Evolutionary conservation across 1,284 basidiomycete genomes (phyloP), one percentile per base, ranked within the genome.

Genomic region (Boletus mariae): DNA sequence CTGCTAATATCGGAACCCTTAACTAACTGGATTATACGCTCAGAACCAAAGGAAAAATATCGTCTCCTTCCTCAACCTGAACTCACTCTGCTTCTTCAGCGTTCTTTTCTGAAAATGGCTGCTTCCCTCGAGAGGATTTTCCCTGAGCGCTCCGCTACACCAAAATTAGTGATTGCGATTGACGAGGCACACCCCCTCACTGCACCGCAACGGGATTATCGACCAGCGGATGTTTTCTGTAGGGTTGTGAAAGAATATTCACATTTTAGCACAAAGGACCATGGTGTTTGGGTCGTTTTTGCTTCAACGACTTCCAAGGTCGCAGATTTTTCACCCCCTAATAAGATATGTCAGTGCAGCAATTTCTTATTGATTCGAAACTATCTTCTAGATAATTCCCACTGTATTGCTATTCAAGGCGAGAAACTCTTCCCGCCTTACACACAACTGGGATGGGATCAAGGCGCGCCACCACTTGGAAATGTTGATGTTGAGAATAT

Each of bases 371-470:
- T 7, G 4, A 31, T 7, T 5, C 17, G 4, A n/a, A n/a, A n/a
- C n/a, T n/a, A 17, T 20, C 43, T 31, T 45, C 28, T 5, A 32
- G 29, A 45, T 13, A 7, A 45, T 31, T 45, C 43, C n/a, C 5
- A 31, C 10, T 4, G n/a, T 11, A 13, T 45, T 32, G 28, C n/a
- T 29, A 31, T 31, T 20, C 10, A 13, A 31, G 28, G 43, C n/a
- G 28, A 45, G 28, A 32, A 45, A 13, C n/a, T 45, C 2, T 45
- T 45, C 43, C 43, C 29, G 6, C n/a, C 43, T 31, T 45, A 29
- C 17, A 45, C 43, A 5, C 42, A 29, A 5, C 43, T 45, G 3
- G 43, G 43, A 20, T 45, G 43, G 49, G 53, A 52, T n/a, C 45
- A 47, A 12, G 10, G 2, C 13, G 51, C 45, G 13, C 17, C 2